Conservation (phyloP, 2,329 filamentous ascomycete species). For the Claviceps citrina region DNA sequence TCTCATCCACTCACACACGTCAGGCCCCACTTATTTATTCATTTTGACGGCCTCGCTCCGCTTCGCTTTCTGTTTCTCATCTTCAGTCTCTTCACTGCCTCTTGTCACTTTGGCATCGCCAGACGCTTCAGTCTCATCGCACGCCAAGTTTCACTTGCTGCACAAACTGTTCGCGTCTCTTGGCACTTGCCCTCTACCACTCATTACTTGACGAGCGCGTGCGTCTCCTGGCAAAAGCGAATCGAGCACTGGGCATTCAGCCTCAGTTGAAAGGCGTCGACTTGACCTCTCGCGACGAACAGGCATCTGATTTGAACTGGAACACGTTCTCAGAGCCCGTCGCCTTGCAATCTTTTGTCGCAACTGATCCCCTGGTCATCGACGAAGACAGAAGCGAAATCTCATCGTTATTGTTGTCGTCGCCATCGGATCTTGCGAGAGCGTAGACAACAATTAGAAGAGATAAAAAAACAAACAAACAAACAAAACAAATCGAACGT, state of each 20-base stretch:
- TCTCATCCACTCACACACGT: conserved; percentile 13
- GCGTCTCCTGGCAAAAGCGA: conserved; percentile 5
- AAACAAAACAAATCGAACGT: conserved; percentile 9
- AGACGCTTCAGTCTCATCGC: conserved; percentile 8
- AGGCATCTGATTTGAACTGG: conserved; percentile 22
- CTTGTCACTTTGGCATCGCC: conserved; percentile 8
- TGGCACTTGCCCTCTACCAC: conserved; percentile 3
- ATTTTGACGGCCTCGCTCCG: conserved; percentile 8
- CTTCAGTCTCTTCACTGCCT: conserved; percentile 8
- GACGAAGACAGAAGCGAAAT: conserved; percentile 20
- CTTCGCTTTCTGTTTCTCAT: conserved; percentile 9
- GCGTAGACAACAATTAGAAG: conserved; percentile 23
- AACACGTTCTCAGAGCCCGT: conserved; percentile 26
- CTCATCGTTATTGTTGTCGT: conserved; percentile 17
- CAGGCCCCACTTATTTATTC: conserved; percentile 17
- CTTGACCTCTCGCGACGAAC: conserved; percentile 12
- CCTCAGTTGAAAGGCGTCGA: conserved; percentile 13
- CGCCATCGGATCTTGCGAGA: conserved; percentile 19
- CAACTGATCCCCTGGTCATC: conserved; percentile 21
- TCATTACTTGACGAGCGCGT: conserved; percentile 6
- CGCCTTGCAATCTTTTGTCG: conserved; percentile 14
- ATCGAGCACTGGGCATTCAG: conserved; percentile 6
- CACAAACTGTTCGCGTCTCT: conserved; percentile 5
- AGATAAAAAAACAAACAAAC: conserved; percentile 10
- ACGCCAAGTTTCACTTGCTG: conserved; percentile 6